Conservation (phyloP, 2,329 filamentous ascomycete genomes). For the Nigrospora oryzae region DNA sequence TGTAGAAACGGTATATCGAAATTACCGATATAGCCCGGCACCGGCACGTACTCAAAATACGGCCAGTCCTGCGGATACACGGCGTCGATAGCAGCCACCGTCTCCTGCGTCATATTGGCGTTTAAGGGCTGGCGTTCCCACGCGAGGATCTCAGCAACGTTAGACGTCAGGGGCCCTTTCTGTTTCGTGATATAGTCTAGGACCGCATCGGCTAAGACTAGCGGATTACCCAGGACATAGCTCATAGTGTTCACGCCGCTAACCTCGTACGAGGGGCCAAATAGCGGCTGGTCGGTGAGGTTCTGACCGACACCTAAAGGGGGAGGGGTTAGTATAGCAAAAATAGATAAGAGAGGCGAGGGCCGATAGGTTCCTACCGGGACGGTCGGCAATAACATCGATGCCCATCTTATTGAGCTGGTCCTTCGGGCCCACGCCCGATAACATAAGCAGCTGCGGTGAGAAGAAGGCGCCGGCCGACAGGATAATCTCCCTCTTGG, state of each 20-base stretch:
- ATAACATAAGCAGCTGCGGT: conserved; percentile 29
- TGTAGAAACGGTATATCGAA: conserved; percentile 3
- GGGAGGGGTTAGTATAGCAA: no score
- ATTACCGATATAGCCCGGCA: conserved; percentile 11
- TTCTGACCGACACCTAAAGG: conserved; percentile 51
- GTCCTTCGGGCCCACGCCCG: conserved; percentile 25
- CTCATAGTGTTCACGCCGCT: conserved; percentile 19
- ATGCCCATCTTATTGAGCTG: conserved; percentile 31
- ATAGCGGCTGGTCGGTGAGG: conserved; percentile 41
- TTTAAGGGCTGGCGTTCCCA: conserved; percentile 22
- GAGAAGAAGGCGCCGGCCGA: conserved; percentile 28
- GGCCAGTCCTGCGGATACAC: conserved; percentile 24
- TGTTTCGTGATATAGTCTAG: conserved; percentile 14
- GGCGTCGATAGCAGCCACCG: conserved; percentile 8
- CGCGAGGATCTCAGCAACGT: conserved; percentile 15
- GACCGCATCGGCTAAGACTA: conserved; percentile 12
- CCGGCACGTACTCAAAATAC: conserved; percentile 23
- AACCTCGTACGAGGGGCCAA: conserved; percentile 19
- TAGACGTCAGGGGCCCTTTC: conserved; percentile 16
- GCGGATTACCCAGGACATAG: conserved; percentile 15
- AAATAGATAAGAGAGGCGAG: no score
- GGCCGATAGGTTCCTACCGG: conserved; percentile 18
- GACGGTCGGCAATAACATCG: conserved; percentile 40
- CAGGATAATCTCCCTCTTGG: conserved; percentile 28
- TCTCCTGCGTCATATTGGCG: conserved; percentile 10